Evolutionary conservation across 2,329 filamentous ascomycete genomes (phyloP).

Genomic region (Colletotrichum liaoningense): DNA sequence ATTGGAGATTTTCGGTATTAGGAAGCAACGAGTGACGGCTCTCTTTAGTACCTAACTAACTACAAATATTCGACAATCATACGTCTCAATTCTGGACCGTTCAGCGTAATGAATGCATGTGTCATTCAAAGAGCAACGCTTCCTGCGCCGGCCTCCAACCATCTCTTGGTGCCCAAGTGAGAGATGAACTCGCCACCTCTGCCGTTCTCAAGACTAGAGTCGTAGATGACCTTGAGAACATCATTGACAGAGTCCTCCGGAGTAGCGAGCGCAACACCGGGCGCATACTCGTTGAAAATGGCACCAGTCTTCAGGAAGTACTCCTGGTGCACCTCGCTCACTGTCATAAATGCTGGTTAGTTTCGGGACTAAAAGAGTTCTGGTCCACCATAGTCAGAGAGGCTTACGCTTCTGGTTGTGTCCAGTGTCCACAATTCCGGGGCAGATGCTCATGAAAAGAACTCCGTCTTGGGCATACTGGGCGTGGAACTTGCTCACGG

Average conservation of each 20-base stretch:
- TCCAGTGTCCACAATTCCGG: slow-evolving; percentile 61
- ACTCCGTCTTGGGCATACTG: slow-evolving; percentile 62
- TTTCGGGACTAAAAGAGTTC: not conserved
- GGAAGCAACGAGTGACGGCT: too few species aligned
- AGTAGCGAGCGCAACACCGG: slow-evolving; percentile 49
- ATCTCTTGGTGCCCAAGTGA: slow-evolving; percentile 64
- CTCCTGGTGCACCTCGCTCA: slow-evolving; percentile 42
- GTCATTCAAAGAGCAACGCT: not conserved
- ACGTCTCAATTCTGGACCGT: too few species aligned
- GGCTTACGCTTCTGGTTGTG: slow-evolving; percentile 40
- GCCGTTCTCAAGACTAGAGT: slow-evolving; percentile 56
- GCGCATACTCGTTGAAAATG: slow-evolving; percentile 50
- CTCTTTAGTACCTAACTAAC: too few species aligned
- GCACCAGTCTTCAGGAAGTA: slow-evolving; percentile 39
- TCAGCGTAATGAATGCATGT: not conserved
- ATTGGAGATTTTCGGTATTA: too few species aligned
- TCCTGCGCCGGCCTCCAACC: slow-evolving; percentile 51
- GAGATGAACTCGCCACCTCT: slow-evolving; percentile 64
- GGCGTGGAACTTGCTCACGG: slow-evolving; percentile 64
- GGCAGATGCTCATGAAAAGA: slow-evolving; percentile 62
- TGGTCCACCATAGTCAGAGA: too few species aligned
- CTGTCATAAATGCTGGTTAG: not conserved
- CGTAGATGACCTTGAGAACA: slow-evolving; percentile 48
- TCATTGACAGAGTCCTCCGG: slow-evolving; percentile 48
- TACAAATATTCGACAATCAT: too few species aligned